Conservation (phyloP, 1,284 basidiomycete genomes). For the Heterobasidion irregulare region DNA sequence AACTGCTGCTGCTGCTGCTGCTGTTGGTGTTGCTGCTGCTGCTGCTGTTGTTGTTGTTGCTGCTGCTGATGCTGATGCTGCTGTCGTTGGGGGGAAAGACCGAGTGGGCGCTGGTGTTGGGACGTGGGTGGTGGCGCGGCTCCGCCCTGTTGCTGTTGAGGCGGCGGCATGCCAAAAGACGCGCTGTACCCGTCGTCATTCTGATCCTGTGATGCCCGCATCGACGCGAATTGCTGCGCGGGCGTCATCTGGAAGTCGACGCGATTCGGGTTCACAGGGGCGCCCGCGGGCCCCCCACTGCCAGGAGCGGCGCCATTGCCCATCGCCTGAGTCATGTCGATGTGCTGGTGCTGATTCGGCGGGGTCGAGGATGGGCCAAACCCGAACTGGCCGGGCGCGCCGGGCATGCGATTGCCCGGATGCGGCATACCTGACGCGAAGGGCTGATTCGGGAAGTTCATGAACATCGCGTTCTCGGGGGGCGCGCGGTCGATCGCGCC, state of each 20-base stretch:
- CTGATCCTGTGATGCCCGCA: slow-evolving; percentile 25
- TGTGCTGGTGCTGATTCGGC: slow-evolving; percentile 24
- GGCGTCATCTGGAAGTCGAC: slow-evolving; percentile 43
- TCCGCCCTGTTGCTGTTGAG: slow-evolving; percentile 11
- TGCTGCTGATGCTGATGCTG: background rate
- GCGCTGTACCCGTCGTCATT: slow-evolving; percentile 1
- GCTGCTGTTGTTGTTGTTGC: background rate
- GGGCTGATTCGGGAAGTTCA: slow-evolving; percentile 27
- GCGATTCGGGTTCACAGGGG: slow-evolving; percentile 25
- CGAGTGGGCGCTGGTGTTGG: slow-evolving; percentile 5
- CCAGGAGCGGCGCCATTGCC: slow-evolving; percentile 7
- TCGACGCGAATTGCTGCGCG: slow-evolving; percentile 46
- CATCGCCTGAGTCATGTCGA: slow-evolving; percentile 27
- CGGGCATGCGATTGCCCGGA: slow-evolving; percentile 26
- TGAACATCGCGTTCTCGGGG: slow-evolving; percentile 37
- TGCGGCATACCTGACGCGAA: slow-evolving; percentile 29
- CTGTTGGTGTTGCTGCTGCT: slow-evolving; percentile 1
- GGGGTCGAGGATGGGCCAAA: slow-evolving; percentile 37
- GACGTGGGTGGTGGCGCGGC: slow-evolving; percentile 10
- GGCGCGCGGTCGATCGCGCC: slow-evolving; percentile 27
- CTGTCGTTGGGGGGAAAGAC: slow-evolving; percentile 1
- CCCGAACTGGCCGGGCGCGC: slow-evolving; percentile 22
- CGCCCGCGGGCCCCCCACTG: slow-evolving; percentile 7
- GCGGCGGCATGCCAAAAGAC: slow-evolving; percentile 21
- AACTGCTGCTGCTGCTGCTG: background rate